phyloP scores from a whole-genome alignment of 805 yeast species.

The Wickerhamiella spandovensis region DNA sequence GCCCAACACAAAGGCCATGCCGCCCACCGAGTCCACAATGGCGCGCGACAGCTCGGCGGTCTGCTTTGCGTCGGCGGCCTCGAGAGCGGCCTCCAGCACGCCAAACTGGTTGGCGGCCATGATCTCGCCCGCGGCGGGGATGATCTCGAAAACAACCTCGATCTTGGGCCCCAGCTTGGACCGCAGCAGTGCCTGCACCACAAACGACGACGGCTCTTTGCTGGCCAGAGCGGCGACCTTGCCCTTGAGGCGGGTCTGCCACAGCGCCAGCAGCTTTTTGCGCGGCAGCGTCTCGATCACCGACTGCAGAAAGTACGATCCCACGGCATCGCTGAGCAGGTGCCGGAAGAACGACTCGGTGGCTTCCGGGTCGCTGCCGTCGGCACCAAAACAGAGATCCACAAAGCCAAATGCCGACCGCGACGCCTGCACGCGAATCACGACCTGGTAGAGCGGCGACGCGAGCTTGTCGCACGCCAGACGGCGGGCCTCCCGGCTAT shows the following conservation, averaged over 20 bases:
- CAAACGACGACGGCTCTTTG: slow-evolving; percentile 74
- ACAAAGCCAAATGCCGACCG: slow-evolving; percentile 19
- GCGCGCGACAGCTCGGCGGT: slow-evolving; percentile 2
- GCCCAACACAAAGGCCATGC: not conserved
- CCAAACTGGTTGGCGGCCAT: slow-evolving; percentile 18
- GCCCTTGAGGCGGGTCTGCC: slow-evolving; percentile 55
- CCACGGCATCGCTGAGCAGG: slow-evolving; percentile 75
- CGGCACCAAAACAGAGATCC: slow-evolving; percentile 39
- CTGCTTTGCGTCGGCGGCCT: slow-evolving; percentile 9
- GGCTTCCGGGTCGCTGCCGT: slow-evolving; percentile 33
- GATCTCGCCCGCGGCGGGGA: slow-evolving; percentile 13
- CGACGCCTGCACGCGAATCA: slow-evolving; percentile 8
- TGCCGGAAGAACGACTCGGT: slow-evolving; percentile 60
- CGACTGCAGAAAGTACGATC: slow-evolving; percentile 79
- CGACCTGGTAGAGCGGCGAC: slow-evolving; percentile 55
- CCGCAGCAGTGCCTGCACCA: slow-evolving; percentile 54
- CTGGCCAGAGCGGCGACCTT: slow-evolving; percentile 60
- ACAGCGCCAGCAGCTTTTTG: slow-evolving; percentile 59
- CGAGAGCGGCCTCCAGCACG: slow-evolving; percentile 13
- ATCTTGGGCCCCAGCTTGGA: slow-evolving; percentile 11
- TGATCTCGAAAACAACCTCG: slow-evolving; percentile 15
- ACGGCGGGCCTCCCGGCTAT: slow-evolving; percentile 47
- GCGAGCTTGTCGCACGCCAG: slow-evolving; percentile 66
- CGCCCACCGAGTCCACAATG: not conserved
- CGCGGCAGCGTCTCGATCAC: slow-evolving; percentile 51